A percentile compares a stretch with the other conserved stretches of the same genome.
phyloP scores from a whole-genome alignment of 1,284 basidiomycete species.

The Athelia sp. region DNA sequence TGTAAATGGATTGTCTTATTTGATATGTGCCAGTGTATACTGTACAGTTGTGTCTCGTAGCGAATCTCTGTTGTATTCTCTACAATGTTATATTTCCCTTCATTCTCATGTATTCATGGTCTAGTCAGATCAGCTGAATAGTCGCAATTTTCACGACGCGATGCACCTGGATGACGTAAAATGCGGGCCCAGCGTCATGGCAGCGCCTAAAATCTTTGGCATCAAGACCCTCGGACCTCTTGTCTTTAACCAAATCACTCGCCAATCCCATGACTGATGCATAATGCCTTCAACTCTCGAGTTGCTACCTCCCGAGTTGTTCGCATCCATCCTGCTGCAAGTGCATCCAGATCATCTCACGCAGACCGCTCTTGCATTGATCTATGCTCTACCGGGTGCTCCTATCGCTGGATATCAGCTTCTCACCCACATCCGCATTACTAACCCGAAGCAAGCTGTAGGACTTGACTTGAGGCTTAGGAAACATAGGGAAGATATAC shows the following conservation, averaged over 20 bases:
- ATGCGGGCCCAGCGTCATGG: no score
- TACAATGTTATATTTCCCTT: neutral
- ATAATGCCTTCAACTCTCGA: neutral
- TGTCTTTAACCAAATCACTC: no score
- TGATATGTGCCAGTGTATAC: neutral
- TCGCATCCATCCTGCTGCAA: slow-evolving; percentile 43
- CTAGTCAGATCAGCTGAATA: no score
- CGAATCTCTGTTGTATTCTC: slow-evolving; percentile 1
- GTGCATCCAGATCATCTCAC: slow-evolving; percentile 35
- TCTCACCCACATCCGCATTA: slow-evolving; percentile 45
- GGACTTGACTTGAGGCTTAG: slow-evolving; percentile 47
- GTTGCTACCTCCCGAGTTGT: slow-evolving; percentile 52
- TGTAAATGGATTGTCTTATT: slow-evolving; percentile 27
- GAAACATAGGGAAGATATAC: slow-evolving; percentile 21
- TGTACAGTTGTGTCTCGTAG: no score
- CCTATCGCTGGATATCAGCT: slow-evolving; percentile 47
- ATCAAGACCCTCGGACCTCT: no score
- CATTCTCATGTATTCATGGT: no score
- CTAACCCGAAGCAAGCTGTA: slow-evolving; percentile 35
- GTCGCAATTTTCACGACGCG: no score
- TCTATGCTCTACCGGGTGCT: slow-evolving; percentile 47
- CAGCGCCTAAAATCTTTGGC: no score
- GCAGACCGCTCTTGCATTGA: slow-evolving; percentile 44
- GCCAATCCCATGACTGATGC: no score
- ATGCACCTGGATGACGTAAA: no score